Evolutionary conservation across 306 rosid genomes (phyloP).

Genomic region (Prunus armeniaca): DNA sequence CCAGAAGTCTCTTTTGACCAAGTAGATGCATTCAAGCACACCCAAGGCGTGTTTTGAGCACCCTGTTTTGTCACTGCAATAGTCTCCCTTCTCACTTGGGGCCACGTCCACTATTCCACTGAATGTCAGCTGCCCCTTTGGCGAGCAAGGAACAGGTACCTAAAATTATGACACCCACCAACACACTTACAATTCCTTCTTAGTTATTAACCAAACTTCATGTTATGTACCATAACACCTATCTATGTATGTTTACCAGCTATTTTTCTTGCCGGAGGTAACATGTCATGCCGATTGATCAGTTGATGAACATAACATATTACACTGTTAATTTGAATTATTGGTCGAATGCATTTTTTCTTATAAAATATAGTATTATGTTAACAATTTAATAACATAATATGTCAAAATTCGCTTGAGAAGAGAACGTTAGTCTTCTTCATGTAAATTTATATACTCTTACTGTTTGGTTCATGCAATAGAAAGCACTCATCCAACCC

Average conservation of each 20-base stretch:
- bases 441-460: neutral
- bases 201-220: too few species aligned
- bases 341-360: too few species aligned
- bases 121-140: neutral
- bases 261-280: too few species aligned
- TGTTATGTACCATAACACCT: too few species aligned
- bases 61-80: constrained; percentile 20
- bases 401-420: neutral
- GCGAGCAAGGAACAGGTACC: neutral
- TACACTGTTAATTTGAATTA: too few species aligned
- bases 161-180: neutral
- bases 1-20: constrained; percentile 34
- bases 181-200: neutral
- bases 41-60: constrained; percentile 27
- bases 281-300: too few species aligned
- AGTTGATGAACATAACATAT: too few species aligned
- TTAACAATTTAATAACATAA: neutral
- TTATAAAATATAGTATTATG: too few species aligned
- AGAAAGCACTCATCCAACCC: constrained; percentile 51
- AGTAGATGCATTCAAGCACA: constrained; percentile 31
- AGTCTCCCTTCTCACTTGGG: neutral
- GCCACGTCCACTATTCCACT: constrained; percentile 27
- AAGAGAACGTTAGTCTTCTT: too few species aligned
- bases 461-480: constrained; percentile 37
- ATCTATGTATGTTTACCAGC: too few species aligned